Percentiles rank a stretch among this genome's conserved stretches.
Evolutionary conservation across 768 basidiomycete genomes (phyloP).

Genomic region (Serendipita indica): DNA sequence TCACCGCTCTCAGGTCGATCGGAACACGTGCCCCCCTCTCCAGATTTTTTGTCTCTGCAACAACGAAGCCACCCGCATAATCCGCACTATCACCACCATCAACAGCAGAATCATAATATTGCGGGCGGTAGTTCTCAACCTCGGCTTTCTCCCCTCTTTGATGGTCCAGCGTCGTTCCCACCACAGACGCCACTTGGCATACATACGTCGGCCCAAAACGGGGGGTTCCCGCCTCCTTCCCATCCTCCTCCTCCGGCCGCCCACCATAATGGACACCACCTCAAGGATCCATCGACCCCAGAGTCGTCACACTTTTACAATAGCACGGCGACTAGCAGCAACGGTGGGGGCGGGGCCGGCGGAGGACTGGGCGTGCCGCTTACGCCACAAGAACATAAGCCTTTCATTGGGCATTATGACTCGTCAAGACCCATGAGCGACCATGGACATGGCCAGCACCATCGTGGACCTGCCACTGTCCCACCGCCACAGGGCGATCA

Average conservation of each 20-base stretch:
- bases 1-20: background rate
- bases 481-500: background rate
- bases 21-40: background rate
- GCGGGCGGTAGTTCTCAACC: no score
- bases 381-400: background rate
- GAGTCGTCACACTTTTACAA: background rate
- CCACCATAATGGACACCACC: background rate
- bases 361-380: background rate
- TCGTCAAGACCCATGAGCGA: background rate
- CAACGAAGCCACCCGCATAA: background rate
- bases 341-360: no score
- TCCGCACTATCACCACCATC: background rate
- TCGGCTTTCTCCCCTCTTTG: background rate
- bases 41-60: background rate
- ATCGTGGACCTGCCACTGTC: background rate
- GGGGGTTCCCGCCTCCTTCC: background rate
- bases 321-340: no score
- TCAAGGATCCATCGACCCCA: background rate
- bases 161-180: background rate
- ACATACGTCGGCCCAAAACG: background rate
- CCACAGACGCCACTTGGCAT: background rate
- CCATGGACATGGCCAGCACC: background rate
- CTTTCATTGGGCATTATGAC: background rate
- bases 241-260: background rate
- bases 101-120: no score